Percentiles rank a stretch among this genome's conserved stretches.
Evolutionary conservation across 2,329 filamentous ascomycete species (phyloP).

Genomic region (Aspergillus luchuensis): DNA sequence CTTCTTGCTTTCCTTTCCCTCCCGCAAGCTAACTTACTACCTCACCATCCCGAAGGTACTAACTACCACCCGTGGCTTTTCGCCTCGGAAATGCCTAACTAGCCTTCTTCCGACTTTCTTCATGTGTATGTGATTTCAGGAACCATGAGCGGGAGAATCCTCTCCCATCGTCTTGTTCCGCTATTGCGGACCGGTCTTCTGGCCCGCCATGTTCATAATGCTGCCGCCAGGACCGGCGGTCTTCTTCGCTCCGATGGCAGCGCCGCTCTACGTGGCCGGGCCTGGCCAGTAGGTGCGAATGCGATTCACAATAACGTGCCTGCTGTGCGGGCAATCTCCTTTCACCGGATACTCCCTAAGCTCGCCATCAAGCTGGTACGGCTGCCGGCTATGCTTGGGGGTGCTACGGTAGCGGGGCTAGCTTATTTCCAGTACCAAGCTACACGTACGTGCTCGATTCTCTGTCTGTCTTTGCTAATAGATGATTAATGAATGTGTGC

Average conservation of each 20-base stretch:
- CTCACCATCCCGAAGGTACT: conserved; percentile 3
- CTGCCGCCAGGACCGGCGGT: conserved; percentile 64
- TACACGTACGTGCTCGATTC: conserved; percentile 62
- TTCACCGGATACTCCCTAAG: conserved; percentile 73
- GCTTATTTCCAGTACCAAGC: conserved; percentile 98
- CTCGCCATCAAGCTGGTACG: conserved; percentile 86
- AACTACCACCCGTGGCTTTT: conserved; percentile 15
- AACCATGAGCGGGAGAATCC: conserved; percentile 71
- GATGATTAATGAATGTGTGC: neutral
- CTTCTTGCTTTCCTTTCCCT: conserved; percentile 2
- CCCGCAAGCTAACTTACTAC: conserved; percentile 4
- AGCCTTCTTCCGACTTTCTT: conserved; percentile 11
- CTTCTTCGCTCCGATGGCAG: conserved; percentile 67
- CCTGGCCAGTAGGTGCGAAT: conserved; percentile 76
- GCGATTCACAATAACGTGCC: conserved; percentile 84
- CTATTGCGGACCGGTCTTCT: conserved; percentile 63
- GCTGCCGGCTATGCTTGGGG: conserved; percentile 88
- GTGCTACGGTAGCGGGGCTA: conserved; percentile 79
- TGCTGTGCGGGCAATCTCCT: conserved; percentile 65
- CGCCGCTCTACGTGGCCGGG: conserved; percentile 62
- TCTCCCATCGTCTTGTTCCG: conserved; percentile 72
- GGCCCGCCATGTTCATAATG: conserved; percentile 65
- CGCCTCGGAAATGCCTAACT: conserved; percentile 26
- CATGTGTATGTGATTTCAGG: conserved; percentile 41
- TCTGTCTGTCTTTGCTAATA: conserved; percentile 3